phyloP scores from a whole-genome alignment of 352 stramenopile species.

The Blastocystis sp. region DNA sequence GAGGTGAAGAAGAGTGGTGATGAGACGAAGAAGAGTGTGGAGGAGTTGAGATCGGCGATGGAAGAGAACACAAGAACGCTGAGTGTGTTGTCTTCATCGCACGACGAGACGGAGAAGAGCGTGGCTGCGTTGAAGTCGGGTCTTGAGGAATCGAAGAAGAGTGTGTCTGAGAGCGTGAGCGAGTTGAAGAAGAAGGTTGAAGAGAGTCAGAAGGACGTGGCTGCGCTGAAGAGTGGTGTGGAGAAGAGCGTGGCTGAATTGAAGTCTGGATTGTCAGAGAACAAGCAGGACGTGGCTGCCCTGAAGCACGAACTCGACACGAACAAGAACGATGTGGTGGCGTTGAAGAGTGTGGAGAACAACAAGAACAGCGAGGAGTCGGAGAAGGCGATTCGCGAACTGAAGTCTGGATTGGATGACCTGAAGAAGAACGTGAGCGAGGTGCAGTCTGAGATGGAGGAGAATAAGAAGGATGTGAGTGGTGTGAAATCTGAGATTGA shows the following conservation, averaged over 20 bases:
- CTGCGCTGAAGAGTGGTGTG: neutral
- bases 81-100: too few species aligned
- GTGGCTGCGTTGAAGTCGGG: neutral
- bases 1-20: conserved; percentile 5
- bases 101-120: neutral
- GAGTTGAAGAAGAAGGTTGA: neutral
- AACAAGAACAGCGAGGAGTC: neutral
- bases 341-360: neutral
- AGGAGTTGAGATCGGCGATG: neutral
- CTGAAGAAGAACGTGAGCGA: neutral
- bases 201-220: neutral
- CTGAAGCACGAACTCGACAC: neutral
- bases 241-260: neutral
- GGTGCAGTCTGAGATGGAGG: neutral
- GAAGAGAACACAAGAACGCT: too few species aligned
- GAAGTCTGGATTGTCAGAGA: neutral
- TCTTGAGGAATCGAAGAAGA: neutral
- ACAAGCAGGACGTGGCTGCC: neutral
- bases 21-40: neutral
- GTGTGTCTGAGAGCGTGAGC: neutral
- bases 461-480: neutral
- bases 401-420: neutral
- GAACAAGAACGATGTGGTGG: neutral
- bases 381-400: too few species aligned
- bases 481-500: neutral